These are phyloP conservation scores for Hydnum rufescens DNA, from an alignment of 768 basidiomycete genomes.

Conservation along the genomic window DNA sequence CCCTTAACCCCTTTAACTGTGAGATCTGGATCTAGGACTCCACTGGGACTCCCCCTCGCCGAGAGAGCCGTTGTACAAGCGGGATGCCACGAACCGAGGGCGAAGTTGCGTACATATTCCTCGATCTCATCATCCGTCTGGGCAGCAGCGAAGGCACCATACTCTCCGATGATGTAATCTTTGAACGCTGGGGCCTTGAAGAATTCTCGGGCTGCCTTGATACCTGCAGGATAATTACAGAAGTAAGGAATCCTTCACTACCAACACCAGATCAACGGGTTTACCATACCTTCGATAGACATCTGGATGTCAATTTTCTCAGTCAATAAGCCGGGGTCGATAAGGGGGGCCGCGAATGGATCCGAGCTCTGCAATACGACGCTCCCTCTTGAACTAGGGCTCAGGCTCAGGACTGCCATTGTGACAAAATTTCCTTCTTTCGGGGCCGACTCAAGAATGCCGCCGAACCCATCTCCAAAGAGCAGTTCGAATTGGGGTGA, in stretches of 20 bases:
- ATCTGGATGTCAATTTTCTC: background rate
- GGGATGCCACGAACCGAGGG: background rate
- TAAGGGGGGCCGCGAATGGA: background rate
- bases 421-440: background rate
- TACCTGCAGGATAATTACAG: background rate
- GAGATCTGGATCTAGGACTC: conserved; percentile 27
- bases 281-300: background rate
- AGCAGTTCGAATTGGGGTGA: background rate
- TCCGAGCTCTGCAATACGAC: background rate
- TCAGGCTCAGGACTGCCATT: background rate
- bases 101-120: background rate
- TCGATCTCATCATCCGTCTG: background rate
- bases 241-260: background rate
- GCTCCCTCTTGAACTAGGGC: background rate
- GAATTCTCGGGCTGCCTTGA: background rate
- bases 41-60: background rate
- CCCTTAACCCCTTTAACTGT: conserved; percentile 25
- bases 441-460: background rate
- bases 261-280: background rate
- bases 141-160: background rate
- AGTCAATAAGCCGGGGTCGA: background rate
- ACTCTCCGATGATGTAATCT: background rate
- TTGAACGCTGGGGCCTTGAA: background rate
- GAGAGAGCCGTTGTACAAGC: background rate
- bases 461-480: background rate